Evolutionary conservation across 352 stramenopile genomes (phyloP), one percentile per base, ranked within the genome.

Genomic region (Phytophthora multivora): DNA sequence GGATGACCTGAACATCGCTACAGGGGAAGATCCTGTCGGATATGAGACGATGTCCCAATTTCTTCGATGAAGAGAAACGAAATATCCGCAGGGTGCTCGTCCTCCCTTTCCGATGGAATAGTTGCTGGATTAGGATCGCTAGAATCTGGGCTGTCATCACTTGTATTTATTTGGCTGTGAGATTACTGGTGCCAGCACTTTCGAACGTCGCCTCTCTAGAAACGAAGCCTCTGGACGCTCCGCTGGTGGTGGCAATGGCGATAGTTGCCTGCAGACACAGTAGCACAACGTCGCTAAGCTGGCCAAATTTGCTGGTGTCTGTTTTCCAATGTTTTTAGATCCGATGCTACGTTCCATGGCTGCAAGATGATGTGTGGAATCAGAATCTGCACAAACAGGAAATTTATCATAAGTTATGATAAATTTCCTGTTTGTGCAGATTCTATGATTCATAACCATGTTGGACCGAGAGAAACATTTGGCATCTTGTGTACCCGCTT

Each of bases 221-320:
- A 57, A 58, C 19, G 19, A 63, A 50, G 15, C 1, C 18, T 57
- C 55, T 43, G 38, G 16, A 28, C 38, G 8, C n/a, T 52, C 49
- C 1, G 31, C 16, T 9, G 73, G 31, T n/a, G 59, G 30, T 42
- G 80, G 79, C 4, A 90, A 55, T 21, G 74, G 65, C 13, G 78
- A 86, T 10, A 88, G 47, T 8, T 69, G 54, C 23, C 39, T 58
- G 42, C 68, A 69, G 53, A 86, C 77, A 39, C 69, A 57, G 49
- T 88, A 90, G n/a, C 89, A 48, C 19, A 86, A 49, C 7, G 81
- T 82, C 13, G 79, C 79, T 7, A 89, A 51, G 43, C 58, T 85
- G 18, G 61, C 59, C 23, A 90, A 33, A 38, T 89, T 88, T 28
- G 58, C 58, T 21, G 56, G 46, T 19, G 56, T 55, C 21, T 63